Evolutionary conservation across 805 yeast genomes (phyloP).

Genomic region (Myxozyma neglecta): DNA sequence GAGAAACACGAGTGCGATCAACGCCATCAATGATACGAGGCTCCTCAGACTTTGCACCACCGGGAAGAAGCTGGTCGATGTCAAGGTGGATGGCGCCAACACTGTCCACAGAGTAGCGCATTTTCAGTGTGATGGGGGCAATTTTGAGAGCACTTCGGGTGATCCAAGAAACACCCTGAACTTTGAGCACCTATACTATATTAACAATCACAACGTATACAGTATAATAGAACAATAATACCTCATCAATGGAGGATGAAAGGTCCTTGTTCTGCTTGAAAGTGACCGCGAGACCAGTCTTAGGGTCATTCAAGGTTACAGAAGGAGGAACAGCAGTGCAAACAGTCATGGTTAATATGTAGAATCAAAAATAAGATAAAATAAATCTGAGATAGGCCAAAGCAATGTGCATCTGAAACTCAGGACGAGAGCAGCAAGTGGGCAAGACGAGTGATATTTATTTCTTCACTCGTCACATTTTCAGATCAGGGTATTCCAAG

Average conservation of each 20-base stretch:
- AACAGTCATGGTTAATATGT: neutral
- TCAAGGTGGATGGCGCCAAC: constrained; percentile 19
- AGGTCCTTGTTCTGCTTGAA: constrained; percentile 25
- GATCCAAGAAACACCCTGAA: constrained; percentile 27
- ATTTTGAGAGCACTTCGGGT: constrained; percentile 23
- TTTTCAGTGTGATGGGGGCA: constrained; percentile 14
- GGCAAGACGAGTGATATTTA: neutral
- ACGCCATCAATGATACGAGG: constrained; percentile 20
- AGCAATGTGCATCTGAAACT: neutral
- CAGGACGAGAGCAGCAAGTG: neutral
- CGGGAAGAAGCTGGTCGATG: constrained; percentile 24
- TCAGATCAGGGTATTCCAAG: too few species aligned
- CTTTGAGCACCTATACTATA: constrained; percentile 20
- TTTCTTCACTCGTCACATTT: too few species aligned
- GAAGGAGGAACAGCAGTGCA: constrained; percentile 23
- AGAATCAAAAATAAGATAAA: neutral
- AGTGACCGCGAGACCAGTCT: constrained; percentile 5
- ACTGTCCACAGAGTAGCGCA: neutral
- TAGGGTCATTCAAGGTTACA: constrained; percentile 12
- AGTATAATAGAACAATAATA: neutral
- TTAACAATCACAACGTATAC: neutral
- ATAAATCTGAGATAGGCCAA: too few species aligned
- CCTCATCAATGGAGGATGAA: constrained; percentile 23
- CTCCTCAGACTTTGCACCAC: constrained; percentile 24
- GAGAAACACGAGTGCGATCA: constrained; percentile 12